Percentiles rank a stretch among this genome's conserved stretches.
phyloP scores from a whole-genome alignment of 148 eudicot species.

The Fagopyrum tataricum region DNA sequence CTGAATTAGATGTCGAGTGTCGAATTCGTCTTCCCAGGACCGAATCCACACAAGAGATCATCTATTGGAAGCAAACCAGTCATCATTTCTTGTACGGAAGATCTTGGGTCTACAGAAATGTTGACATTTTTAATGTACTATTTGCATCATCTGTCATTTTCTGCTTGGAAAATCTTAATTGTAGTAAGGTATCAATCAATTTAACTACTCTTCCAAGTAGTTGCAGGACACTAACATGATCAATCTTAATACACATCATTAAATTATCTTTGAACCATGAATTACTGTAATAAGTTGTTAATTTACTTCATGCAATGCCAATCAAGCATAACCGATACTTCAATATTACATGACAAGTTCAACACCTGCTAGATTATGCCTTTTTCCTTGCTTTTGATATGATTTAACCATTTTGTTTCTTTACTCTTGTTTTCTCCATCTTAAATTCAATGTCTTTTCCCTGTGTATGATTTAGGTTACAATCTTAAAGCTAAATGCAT shows the following conservation, averaged over 20 bases:
- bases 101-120: too few relatives aligned
- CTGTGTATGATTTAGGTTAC: not conserved
- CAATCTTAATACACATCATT: too few relatives aligned
- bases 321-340: too few relatives aligned
- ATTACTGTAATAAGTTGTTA: not conserved
- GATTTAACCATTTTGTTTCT: not conserved
- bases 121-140: not conserved
- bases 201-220: not conserved
- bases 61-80: too few relatives aligned
- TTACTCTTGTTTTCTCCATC: not conserved
- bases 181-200: not conserved
- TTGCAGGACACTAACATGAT: not conserved
- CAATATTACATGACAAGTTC: too few relatives aligned
- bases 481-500: not conserved
- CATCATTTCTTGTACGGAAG: too few relatives aligned
- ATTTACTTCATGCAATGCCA: too few relatives aligned
- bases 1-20: constrained; percentile 92
- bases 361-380: too few relatives aligned
- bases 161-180: constrained; percentile 1
- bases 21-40: constrained; percentile 87
- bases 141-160: not conserved
- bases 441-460: not conserved
- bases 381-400: too few relatives aligned
- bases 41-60: too few relatives aligned
- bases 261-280: not conserved